Evolutionary conservation across 2,329 filamentous ascomycete genomes (phyloP), one percentile per base, ranked within the genome.

Genomic region (Chalaropsis thielavioides): DNA sequence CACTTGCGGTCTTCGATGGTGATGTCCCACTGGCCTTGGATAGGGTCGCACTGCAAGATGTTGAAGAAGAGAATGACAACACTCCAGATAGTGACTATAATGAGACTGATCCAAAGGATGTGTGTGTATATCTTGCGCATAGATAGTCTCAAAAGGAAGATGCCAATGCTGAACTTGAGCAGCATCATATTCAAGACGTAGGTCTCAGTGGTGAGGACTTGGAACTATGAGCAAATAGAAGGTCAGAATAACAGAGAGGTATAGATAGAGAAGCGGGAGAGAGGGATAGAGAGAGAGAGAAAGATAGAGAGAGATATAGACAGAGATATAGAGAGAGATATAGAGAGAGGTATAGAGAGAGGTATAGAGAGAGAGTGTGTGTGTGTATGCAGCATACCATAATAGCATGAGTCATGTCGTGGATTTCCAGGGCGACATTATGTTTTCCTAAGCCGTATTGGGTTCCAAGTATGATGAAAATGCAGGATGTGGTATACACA

Each of bases 101-200:
- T 69, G 56, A 83, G 72, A 66, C 78, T 79, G 59, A 72, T 69
- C 68, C 75, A 75, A 5, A 83, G 75, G 43, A 77, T 78, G 70
- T 76, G 80, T 24, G 74, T 77, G 69, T 82, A 83, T 22, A 76
- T 70, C 59, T 73, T 76, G 51, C 76, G 72, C 2, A 75, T 74
- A 0, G 79, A 76, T 17, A 82, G 72, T 5, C 79, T 75, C 19
- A 83, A 71, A 8, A 82, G 75, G 67, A 81, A 81, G 66, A 82
- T 72, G 41, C 76, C 78, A 61, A 83, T 81, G 71, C 80, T 80
- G 62, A 82, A 72, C 71, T 83, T 83, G 72, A 81, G 77, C 67
- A 83, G 77, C 75, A 81, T 78, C 80, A 83, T 83, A 67, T 80
- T 75, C 10, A 77, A 68, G 56, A 82, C 72, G 64, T 82, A 82